Base-by-base conservation (phyloP, 225 moss, liverwort and hornwort species). In the Ulota crispa region DNA sequence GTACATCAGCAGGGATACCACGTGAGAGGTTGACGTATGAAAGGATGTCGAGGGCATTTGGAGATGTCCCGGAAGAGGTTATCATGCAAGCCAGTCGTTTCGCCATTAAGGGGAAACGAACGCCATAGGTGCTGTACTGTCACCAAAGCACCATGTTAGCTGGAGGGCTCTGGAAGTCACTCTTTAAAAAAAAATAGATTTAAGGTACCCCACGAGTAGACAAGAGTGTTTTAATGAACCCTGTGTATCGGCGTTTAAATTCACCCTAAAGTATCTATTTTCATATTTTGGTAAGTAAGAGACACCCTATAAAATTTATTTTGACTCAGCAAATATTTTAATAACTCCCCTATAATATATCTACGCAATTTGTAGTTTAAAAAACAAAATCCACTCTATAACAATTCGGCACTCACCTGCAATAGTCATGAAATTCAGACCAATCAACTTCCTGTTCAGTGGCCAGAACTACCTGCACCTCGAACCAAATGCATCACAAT, bases 1-100 rank as follows among this genome's bases (percentile, higher is more conserved):
- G 85, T 76, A 94, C 94, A 83, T 84, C 76, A 43, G 79, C 78
- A 88, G 93, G 89, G 77, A 88, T 81, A 24, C 90, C 90, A 71
- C 85, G 76, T 37, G 89, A 76, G 64, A 94, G 86, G 60, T 82
- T 83, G 80, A 85, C 80, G 75, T 90, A 70, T 26, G 89, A 85
- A 68, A 94, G 90, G 76, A 90, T 85, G 85, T 93, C 90, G 11
- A 94, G 90, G 31, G 71, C 82, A 73, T 88, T 83, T 54, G 90
- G 79, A 81, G 94, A 83, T 34, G 76, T 75, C 63, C 80, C 83
- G 11, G 85, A 86, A 45, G 85, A 86, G 68, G 77, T 57, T 61
- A 93, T 86, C 93, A 92, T 92, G 83, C 93, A 93, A 36, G 90
- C 93, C 34, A 93, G 79, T 69, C 94, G 87, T 78, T 88, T 90